Evolutionary conservation across 2,329 filamentous ascomycete species (phyloP).

Genomic region (Septoria linicola): DNA sequence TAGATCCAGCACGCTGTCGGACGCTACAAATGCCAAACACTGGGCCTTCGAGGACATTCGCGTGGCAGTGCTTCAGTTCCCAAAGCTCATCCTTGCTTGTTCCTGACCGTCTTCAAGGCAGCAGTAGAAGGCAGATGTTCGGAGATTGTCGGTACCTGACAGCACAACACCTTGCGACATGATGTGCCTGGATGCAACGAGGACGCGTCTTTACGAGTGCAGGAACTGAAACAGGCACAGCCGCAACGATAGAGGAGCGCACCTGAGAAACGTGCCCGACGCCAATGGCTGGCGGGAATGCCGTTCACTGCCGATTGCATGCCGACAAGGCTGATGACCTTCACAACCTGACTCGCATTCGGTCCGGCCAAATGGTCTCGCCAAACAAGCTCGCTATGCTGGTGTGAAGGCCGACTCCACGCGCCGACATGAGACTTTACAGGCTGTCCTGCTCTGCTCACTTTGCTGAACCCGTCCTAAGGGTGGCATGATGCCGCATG

Average conservation of each 20-base stretch:
- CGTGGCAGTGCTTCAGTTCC: not conserved
- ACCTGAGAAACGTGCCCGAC: constrained; percentile 8
- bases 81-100: constrained; percentile 10
- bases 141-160: constrained; percentile 15
- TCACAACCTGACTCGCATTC: not conserved
- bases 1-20: not conserved
- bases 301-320: constrained; percentile 2
- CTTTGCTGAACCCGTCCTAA: not conserved
- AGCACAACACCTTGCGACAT: not conserved
- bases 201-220: not conserved
- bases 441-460: not conserved
- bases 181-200: not conserved
- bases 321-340: constrained; percentile 13
- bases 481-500: not conserved
- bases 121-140: constrained; percentile 6
- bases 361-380: not conserved
- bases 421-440: constrained; percentile 1
- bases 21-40: not conserved
- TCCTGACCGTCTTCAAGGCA: constrained; percentile 9
- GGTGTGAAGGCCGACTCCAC: not conserved
- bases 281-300: constrained; percentile 11
- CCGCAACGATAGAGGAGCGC: not conserved
- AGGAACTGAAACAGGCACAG: constrained; percentile 6
- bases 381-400: too few relatives aligned
- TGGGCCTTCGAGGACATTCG: not conserved